These are phyloP conservation scores for Saccharomycopsis hybrid DNA, from an alignment of 1,139 yeast species.

Conservation along the genomic window DNA sequence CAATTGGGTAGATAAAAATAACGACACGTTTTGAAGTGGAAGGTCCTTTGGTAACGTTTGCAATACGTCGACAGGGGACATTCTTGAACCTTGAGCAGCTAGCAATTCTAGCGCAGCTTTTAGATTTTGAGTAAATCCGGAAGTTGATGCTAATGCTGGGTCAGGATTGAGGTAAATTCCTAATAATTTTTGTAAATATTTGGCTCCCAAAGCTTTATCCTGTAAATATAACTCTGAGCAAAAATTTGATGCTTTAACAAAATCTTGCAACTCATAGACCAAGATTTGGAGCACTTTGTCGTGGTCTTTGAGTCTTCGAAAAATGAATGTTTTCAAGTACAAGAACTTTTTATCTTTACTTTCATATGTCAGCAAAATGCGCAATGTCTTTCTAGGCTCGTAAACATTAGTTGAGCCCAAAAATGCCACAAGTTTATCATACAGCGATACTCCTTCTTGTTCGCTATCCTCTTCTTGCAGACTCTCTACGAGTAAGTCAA, in stretches of 20 bases:
- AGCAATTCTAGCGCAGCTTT: conserved; percentile 24
- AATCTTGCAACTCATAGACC: conserved; percentile 50
- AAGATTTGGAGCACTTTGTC: conserved; percentile 58
- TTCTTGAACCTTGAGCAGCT: conserved; percentile 43
- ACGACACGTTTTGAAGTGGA: conserved; percentile 38
- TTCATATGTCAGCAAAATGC: conserved; percentile 1
- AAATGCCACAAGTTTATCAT: conserved; percentile 35
- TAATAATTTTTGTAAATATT: conserved; percentile 31
- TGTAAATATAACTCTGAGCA: conserved; percentile 20
- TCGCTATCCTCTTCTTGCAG: conserved; percentile 21
- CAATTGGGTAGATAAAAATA: conserved; percentile 44
- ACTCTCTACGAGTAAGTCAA: conserved; percentile 40
- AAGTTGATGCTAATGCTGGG: conserved; percentile 1
- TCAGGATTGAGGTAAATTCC: conserved; percentile 28
- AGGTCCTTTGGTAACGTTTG: conserved; percentile 45
- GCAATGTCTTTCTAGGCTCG: conserved; percentile 38
- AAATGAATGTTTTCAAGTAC: conserved; percentile 49
- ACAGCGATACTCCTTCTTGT: conserved; percentile 23
- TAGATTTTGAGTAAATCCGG: not conserved
- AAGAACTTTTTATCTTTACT: not conserved
- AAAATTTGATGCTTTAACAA: not conserved
- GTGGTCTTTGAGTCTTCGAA: conserved; percentile 56
- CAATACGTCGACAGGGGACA: conserved; percentile 47
- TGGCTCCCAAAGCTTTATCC: conserved; percentile 32
- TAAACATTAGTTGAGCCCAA: conserved; percentile 34